phyloP scores from a whole-genome alignment of 1,284 basidiomycete genomes.

The Naganishia sp. region DNA sequence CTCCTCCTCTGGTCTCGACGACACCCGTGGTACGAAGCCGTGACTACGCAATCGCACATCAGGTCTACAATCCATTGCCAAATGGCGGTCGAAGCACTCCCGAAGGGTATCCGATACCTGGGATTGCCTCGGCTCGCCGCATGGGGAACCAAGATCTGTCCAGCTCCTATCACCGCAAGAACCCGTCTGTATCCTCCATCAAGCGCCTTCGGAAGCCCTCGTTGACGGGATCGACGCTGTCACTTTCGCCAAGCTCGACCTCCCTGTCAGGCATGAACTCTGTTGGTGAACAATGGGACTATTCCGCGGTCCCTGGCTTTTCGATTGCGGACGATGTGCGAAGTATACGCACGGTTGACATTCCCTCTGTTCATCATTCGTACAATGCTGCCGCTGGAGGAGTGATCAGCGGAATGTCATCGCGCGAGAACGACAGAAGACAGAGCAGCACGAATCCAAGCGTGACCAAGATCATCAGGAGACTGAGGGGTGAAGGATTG shows the following conservation, averaged over 20 bases:
- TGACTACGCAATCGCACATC: constrained; percentile 29
- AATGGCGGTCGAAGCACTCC: constrained; percentile 8
- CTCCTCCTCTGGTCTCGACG: constrained; percentile 33
- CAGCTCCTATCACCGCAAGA: constrained; percentile 18
- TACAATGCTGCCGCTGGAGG: not conserved
- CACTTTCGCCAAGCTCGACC: constrained; percentile 28
- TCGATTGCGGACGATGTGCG: constrained; percentile 51
- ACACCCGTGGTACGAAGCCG: constrained; percentile 30
- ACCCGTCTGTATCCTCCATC: constrained; percentile 25
- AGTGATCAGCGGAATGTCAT: constrained; percentile 5
- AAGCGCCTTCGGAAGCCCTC: constrained; percentile 29
- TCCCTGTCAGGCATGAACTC: constrained; percentile 25
- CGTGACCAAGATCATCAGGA: constrained; percentile 82
- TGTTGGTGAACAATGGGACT: constrained; percentile 31
- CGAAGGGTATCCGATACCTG: constrained; percentile 11
- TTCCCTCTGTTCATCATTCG: not conserved
- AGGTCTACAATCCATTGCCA: constrained; percentile 1
- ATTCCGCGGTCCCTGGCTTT: constrained; percentile 51
- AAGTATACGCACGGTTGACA: constrained; percentile 46
- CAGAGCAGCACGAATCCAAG: constrained; percentile 76
- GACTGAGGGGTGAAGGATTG: constrained; percentile 74
- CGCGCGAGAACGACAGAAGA: constrained; percentile 20
- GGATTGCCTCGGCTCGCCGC: constrained; percentile 5
- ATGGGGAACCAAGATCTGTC: constrained; percentile 1
- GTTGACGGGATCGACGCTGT: constrained; percentile 26